Base-by-base conservation (phyloP, 176 grass and related monocot species). In the Miscanthus lutarioriparius region DNA sequence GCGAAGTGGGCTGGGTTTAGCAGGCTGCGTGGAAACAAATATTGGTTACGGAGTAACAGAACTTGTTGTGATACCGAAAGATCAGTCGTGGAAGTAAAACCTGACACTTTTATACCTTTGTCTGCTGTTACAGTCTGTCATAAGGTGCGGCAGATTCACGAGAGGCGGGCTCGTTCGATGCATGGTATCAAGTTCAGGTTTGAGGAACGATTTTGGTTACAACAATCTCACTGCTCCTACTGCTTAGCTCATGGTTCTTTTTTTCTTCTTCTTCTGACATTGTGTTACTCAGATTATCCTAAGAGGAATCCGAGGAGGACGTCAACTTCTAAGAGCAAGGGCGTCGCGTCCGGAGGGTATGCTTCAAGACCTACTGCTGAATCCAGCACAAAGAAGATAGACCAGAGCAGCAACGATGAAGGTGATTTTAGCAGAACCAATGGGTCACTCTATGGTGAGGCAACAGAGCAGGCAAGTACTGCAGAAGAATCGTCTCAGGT, bases 181-280 rank as follows among this genome's bases (percentile, higher is more conserved):
- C 72, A 66, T 85, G 80, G 86, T 85, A 35, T 88, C 91, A 69
- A 90, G 91, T 81, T 92, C 89, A 94, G 93, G 93, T 95, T 69
- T 68, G 77, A 78, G 5, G 77, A 49, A 64, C 9, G 56, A 79
- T 68, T 76, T 70, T 54, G 13, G 66, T 79, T 15, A 14, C 87
- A 88, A 26, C 56, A 32, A 67, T 8, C 71, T 27, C n/a, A 41
- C 78, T 53, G 33, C 38, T 83, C n/a, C 33, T 78, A 16, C 51
- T 19, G 30, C 64, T 43, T 68, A 19, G 36, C 48, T 76, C 81
- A 74, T n/a, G n/a, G n/a, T n/a, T n/a, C n/a, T 88, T 3, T 74
- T 87, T 82, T 8, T n/a, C 9, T 23, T 23, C 2, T 59, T 59
- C 56, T 82, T 38, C 72, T 90, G 63, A 49, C 33, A 41, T 88